These are phyloP conservation scores for Colletotrichum tanaceti DNA, from an alignment of 2,329 filamentous ascomycete species.

Conservation along the genomic window DNA sequence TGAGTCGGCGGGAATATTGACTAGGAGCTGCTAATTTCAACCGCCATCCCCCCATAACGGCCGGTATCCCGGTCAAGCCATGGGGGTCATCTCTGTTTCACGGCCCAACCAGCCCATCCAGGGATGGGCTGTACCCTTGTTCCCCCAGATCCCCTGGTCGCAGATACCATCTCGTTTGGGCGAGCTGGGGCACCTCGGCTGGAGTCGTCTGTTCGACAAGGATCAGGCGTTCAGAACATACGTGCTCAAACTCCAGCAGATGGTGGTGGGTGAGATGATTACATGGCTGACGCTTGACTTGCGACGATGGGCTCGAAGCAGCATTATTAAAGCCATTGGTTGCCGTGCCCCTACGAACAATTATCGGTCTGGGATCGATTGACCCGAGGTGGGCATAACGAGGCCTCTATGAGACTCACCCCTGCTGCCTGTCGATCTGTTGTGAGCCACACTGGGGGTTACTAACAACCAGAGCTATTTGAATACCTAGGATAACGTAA, in stretches of 20 bases:
- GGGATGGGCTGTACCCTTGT: constrained; percentile 10
- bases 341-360: neutral
- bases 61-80: constrained; percentile 22
- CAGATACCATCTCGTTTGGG: constrained; percentile 12
- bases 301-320: neutral
- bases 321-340: neutral
- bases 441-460: neutral
- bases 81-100: constrained; percentile 21
- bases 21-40: constrained; percentile 31
- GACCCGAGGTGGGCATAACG: too few species aligned
- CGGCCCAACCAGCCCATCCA: constrained; percentile 11
- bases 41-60: constrained; percentile 9
- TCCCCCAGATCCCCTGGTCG: constrained; percentile 31
- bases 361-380: neutral
- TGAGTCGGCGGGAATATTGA: constrained; percentile 3
- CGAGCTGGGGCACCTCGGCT: constrained; percentile 14
- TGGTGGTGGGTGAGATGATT: neutral
- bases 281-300: neutral
- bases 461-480: neutral
- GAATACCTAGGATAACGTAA: constrained; percentile 5
- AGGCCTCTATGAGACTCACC: neutral
- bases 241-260: neutral
- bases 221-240: neutral
- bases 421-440: neutral
- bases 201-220: neutral